Percentiles rank a stretch among this genome's conserved stretches.
These are phyloP conservation scores for Penicillium coffeae DNA, from an alignment of 495 filamentous ascomycete genomes.

Conservation along the genomic window DNA sequence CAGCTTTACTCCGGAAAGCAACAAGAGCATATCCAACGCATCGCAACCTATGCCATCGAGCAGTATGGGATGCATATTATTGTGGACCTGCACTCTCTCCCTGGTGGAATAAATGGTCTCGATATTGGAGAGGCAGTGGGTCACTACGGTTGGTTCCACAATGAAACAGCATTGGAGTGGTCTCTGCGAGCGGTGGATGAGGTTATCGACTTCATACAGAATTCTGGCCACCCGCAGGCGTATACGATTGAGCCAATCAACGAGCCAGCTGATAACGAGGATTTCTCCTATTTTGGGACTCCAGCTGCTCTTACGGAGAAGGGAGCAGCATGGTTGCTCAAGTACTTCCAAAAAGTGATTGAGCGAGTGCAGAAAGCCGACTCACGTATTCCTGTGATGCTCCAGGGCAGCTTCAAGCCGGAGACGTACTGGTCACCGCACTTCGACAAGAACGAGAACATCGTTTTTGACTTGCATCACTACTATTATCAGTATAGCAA, in stretches of 20 bases:
- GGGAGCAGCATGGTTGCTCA: constrained; percentile 25
- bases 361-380: constrained; percentile 15
- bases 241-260: constrained; percentile 30
- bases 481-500: constrained; percentile 27
- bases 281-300: constrained; percentile 27
- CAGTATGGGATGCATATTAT: constrained; percentile 31
- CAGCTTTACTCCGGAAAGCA: constrained; percentile 29
- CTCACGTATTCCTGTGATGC: constrained; percentile 24
- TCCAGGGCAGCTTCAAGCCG: constrained; percentile 28
- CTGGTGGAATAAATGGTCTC: constrained; percentile 26
- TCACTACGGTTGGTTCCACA: constrained; percentile 28
- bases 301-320: constrained; percentile 23
- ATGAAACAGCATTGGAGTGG: constrained; percentile 24
- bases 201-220: constrained; percentile 22
- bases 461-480: constrained; percentile 31
- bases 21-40: constrained; percentile 19
- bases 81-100: constrained; percentile 31
- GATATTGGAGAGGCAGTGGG: constrained; percentile 28
- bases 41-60: constrained; percentile 26
- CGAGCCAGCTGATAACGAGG: constrained; percentile 29
- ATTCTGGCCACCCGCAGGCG: constrained; percentile 19
- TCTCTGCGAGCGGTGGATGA: constrained; percentile 26
- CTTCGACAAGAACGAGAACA: constrained; percentile 16
- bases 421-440: constrained; percentile 21
- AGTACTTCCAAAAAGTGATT: constrained; percentile 24